A percentile compares a stretch with the other conserved stretches of the same genome.
Evolutionary conservation across 345 rosid species (phyloP).

Genomic region (Melaleuca alternifolia): DNA sequence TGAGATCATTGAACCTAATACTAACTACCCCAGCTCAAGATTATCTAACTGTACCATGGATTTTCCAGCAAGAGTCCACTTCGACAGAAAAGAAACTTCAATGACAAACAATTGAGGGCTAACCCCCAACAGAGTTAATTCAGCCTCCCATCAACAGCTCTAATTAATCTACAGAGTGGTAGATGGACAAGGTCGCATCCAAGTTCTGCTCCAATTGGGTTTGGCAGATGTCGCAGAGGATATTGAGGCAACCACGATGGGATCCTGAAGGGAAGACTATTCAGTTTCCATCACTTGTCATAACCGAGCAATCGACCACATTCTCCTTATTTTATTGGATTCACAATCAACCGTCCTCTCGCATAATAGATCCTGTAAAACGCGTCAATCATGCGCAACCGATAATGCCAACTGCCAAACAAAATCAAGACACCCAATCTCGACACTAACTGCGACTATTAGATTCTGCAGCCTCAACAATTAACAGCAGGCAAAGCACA

Average conservation of each 20-base stretch:
- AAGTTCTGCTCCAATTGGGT: neutral
- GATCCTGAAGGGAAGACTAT: neutral
- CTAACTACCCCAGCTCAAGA: neutral
- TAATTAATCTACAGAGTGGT: neutral
- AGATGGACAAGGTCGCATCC: neutral
- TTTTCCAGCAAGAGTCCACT: neutral
- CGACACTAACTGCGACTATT: neutral
- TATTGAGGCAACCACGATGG: neutral
- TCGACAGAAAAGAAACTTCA: neutral
- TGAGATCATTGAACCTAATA: neutral
- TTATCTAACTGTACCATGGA: neutral
- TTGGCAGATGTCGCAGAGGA: rapidly evolving
- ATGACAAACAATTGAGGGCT: neutral
- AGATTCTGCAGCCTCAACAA: neutral
- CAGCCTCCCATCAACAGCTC: neutral
- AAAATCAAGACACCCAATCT: neutral
- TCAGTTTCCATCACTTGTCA: neutral
- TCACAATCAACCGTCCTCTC: neutral
- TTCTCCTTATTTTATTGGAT: neutral
- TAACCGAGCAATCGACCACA: neutral
- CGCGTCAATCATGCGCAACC: neutral
- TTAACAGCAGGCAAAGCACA: neutral
- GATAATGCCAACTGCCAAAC: neutral
- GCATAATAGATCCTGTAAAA: neutral
- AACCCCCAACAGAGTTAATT: neutral